phyloP scores from a whole-genome alignment of 305 asterid species.

The Fraxinus ornus region DNA sequence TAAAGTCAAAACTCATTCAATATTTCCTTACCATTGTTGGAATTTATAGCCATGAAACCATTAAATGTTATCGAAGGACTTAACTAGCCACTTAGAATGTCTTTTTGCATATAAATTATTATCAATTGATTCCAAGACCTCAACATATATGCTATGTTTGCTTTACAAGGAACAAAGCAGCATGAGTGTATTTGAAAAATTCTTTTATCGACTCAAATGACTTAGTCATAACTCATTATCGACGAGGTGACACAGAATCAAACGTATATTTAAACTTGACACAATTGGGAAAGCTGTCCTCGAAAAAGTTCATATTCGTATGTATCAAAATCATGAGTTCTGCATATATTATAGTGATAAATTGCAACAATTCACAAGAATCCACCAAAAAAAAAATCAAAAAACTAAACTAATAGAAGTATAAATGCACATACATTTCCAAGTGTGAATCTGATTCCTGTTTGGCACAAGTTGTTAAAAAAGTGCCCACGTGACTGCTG shows the following conservation, averaged over 20 bases:
- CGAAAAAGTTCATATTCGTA: not conserved
- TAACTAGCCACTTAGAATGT: not conserved
- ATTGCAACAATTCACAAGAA: slow-evolving; percentile 3
- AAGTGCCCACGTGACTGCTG: slow-evolving; percentile 29
- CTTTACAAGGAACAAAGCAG: not conserved
- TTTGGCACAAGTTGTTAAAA: slow-evolving; percentile 11
- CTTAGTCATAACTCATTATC: not conserved
- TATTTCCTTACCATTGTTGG: not conserved
- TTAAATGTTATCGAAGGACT: not conserved
- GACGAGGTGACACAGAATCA: not conserved
- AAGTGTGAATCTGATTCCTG: slow-evolving; percentile 20
- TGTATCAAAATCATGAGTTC: no score
- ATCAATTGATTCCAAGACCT: not conserved
- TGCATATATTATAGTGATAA: not conserved
- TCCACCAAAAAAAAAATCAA: not conserved
- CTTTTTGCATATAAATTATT: not conserved
- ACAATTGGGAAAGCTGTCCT: not conserved
- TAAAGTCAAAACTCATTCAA: not conserved
- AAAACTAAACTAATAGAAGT: not conserved
- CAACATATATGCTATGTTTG: not conserved
- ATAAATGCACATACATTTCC: slow-evolving; percentile 29
- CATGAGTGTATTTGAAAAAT: not conserved
- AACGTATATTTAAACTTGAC: not conserved
- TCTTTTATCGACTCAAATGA: no score
- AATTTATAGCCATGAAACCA: no score